Conservation (phyloP, 495 filamentous ascomycete species). For the Amphirosellinia nigrospora region DNA sequence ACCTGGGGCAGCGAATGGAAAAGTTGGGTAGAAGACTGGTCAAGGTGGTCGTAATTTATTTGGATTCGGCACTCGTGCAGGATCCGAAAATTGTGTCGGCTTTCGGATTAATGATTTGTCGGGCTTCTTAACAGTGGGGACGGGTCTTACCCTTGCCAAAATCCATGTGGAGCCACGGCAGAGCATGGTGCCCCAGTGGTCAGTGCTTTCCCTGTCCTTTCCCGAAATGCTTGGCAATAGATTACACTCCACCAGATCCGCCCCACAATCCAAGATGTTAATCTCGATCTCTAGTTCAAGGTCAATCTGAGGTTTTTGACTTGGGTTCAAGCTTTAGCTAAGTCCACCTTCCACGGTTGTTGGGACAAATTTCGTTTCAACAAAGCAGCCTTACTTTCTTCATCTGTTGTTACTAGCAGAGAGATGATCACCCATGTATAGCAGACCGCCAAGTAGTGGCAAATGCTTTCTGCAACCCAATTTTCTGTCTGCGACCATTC, state of each 20-base stretch:
- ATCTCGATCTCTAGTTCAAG: conserved; percentile 4
- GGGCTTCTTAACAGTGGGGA: neutral
- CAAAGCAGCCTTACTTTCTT: neutral
- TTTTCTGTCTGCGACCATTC: conserved; percentile 1
- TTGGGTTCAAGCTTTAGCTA: neutral
- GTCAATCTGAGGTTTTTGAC: neutral
- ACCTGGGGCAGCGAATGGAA: conserved; percentile 13
- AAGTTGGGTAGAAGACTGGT: neutral
- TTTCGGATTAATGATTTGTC: conserved; percentile 28
- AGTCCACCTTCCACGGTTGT: neutral
- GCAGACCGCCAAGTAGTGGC: conserved; percentile 10
- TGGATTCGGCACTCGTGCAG: neutral
- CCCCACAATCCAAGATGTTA: neutral
- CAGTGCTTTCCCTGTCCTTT: neutral
- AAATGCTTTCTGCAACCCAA: conserved; percentile 11
- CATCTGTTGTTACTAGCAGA: neutral
- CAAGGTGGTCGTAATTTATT: conserved; percentile 18
- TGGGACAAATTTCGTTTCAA: neutral
- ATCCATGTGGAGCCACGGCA: neutral
- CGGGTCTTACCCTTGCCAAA: too few species aligned
- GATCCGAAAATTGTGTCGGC: conserved; percentile 23
- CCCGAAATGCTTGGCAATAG: neutral
- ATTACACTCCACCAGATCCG: neutral
- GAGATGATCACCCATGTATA: neutral
- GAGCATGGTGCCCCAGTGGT: neutral